Evolutionary conservation across 2,329 filamentous ascomycete genomes (phyloP), one percentile per base, ranked within the genome.

Genomic region (Pyricularia pennisetigena): DNA sequence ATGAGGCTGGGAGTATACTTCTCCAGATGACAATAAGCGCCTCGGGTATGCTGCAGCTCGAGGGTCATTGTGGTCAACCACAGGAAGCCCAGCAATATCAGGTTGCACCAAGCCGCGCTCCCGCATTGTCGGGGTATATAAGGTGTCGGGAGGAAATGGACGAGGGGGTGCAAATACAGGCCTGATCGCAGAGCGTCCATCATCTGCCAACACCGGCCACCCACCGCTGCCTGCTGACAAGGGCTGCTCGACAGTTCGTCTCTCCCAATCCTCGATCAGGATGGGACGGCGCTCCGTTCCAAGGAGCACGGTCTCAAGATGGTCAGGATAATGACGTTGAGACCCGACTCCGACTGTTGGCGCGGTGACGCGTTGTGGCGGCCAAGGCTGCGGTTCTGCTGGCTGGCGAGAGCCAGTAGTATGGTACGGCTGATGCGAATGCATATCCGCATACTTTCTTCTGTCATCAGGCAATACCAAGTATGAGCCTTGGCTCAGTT

Each of bases 241-340:
- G 59, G 26, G 24, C 26, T 62, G 59, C 23, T 62, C 59, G 20
- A 62, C 14, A 7, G 26, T 14, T 28, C 59, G 12, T 8, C 26
- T 62, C 10, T 57, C 64, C 69, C 69, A 68, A 49, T 67, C 67
- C 20, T 70, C 69, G 12, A 68, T 54, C 20, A 67, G 23, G n/a
- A 70, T 68, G 14, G 69, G 69, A 14, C 65, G 69, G 10, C 41
- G n/a, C 12, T 49, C 66, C 32, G 66, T 67, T 54, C 69, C 66
- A 67, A 68, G 67, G 14, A 67, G 28, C 20, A 16, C 10, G 9
- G 67, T 61, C 14, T 67, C 35, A 3, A 9, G 14, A 54, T 35
- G 26, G 26, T 41, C 32, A n/a, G 24, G 23, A 7, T 26, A 62
- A 20, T 12, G 26, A 16, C 59, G 16, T 16, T 29, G 59, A 28